Base-by-base conservation (phyloP, 2,329 filamentous ascomycete species). In the Fusarium scirpi region DNA sequence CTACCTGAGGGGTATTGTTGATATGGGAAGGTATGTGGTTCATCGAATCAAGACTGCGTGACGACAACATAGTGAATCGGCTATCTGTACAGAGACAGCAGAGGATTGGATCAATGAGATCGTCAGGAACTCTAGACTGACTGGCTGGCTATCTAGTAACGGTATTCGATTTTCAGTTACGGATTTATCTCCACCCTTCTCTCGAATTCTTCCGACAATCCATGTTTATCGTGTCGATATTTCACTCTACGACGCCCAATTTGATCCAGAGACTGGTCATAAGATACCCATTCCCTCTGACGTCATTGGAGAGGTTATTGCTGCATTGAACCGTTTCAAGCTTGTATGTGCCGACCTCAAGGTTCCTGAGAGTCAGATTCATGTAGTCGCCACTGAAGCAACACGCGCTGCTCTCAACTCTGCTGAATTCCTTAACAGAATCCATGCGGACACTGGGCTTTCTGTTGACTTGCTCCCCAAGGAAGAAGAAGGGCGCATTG, bases 181-280 rank as follows among this genome's bases (percentile, higher is more conserved):
- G 10, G 66, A 69, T 30, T 12, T 69, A 40, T 68, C 66, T 12
- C 66, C 66, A 5, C 64, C 66, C 6, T 48, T 64, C 8, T 59
- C 66, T 51, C 66, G 66, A 8, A 69, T 69, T 52, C 59, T 69
- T 9, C 66, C 66, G 1, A 69, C 66, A 12, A 5, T 65, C 12
- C 54, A 69, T 29, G 66, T 69, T 29, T 69, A 69, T 49, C 66
- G 66, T 43, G 66, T 69, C 2, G 44, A 53, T 12, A 68, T 68
- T 25, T 69, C 64, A 44, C 66, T 69, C 16, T 69, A 69, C 24
- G 66, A 68, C n/a, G 66, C 55, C 2, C 64, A 69, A 22, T 65
- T 69, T 11, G 60, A 68, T 43, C 43, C 59, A 15, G 66, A 69
- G 18, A 69, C 54, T 3, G 66, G 66, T 2, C 24, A 58, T 1